Conservation (phyloP, 83 land plant species). For the Thuja plicata region DNA sequence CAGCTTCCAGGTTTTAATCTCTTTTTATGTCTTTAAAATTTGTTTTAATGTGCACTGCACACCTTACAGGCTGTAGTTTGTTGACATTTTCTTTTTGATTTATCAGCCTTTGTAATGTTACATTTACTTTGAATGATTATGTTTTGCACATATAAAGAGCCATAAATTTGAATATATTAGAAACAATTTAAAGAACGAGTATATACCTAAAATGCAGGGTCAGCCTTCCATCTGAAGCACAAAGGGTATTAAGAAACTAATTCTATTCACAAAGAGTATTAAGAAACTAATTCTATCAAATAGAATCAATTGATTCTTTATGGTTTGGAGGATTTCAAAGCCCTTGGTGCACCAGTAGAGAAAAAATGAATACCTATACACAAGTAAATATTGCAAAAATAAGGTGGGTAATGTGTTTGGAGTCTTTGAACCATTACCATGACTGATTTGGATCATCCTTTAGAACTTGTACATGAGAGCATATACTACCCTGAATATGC, state of each 20-base stretch:
- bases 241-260: neutral
- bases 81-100: neutral
- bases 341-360: neutral
- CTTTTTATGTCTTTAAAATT: neutral
- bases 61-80: neutral
- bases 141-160: neutral
- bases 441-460: neutral
- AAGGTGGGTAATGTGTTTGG: too few relatives aligned
- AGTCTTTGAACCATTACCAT: too few relatives aligned
- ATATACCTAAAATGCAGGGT: neutral
- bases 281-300: neutral
- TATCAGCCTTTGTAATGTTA: neutral
- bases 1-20: neutral
- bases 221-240: neutral
- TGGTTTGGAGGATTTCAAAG: neutral
- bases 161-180: neutral
- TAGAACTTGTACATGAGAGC: neutral
- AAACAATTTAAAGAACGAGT: neutral
- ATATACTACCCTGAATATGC: neutral
- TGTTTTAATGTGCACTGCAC: neutral
- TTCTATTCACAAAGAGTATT: neutral
- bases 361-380: neutral
- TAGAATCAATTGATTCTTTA: neutral
- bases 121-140: neutral
- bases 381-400: neutral